Evolutionary conservation across 2,329 filamentous ascomycete species (phyloP).

Genomic region (Cytospora leucostoma): DNA sequence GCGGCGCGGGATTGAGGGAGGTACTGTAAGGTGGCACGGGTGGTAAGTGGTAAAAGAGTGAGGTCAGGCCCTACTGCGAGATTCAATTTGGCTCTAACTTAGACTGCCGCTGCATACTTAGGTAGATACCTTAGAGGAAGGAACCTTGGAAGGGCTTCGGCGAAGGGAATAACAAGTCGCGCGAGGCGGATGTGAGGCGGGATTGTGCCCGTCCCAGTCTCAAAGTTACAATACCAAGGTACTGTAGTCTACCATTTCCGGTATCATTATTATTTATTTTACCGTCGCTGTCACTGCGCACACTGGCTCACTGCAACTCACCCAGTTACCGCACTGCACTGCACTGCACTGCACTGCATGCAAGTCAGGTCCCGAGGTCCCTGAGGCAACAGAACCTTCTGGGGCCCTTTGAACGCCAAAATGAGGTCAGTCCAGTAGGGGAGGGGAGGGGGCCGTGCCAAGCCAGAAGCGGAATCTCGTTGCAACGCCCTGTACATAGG

Average conservation of each 20-base stretch:
- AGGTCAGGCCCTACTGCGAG: background rate
- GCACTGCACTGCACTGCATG: background rate
- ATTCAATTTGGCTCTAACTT: background rate
- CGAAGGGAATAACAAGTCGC: background rate
- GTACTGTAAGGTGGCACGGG: background rate
- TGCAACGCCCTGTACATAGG: background rate
- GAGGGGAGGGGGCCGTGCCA: background rate
- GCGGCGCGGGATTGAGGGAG: background rate
- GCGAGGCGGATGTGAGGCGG: background rate
- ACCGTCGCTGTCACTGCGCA: background rate
- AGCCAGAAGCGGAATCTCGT: background rate
- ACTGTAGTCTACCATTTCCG: too few species aligned
- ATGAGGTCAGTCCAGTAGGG: background rate
- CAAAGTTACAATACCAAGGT: background rate
- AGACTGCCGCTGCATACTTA: background rate
- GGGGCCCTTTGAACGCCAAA: background rate
- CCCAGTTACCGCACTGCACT: background rate
- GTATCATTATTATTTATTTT: background rate
- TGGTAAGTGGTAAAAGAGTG: background rate
- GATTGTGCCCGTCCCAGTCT: background rate
- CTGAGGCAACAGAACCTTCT: background rate
- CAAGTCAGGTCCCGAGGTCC: background rate
- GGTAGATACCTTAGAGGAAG: background rate
- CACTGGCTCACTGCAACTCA: background rate
- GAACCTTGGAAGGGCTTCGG: background rate